These are phyloP conservation scores for Taphrina pruni DNA, from an alignment of 1,139 yeast species.

Conservation along the genomic window DNA sequence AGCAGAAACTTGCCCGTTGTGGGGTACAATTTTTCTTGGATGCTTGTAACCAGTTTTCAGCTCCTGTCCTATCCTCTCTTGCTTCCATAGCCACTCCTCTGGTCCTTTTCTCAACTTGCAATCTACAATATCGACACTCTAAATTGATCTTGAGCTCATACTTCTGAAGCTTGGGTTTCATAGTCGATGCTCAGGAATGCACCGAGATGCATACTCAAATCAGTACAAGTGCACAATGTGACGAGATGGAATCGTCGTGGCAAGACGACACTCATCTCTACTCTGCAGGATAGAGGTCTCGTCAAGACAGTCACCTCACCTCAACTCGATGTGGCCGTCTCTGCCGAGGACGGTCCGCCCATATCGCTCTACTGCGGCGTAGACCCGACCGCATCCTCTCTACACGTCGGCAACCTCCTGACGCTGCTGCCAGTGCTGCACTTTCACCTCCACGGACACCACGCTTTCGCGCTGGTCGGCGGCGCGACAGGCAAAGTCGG, in stretches of 20 bases:
- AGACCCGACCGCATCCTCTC: constrained; percentile 89
- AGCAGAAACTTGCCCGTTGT: not conserved
- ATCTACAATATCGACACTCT: not conserved
- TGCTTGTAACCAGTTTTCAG: too few species aligned
- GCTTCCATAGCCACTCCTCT: too few species aligned
- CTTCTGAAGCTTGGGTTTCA: not conserved
- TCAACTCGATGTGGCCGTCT: not conserved
- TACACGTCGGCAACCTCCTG: constrained; percentile 87
- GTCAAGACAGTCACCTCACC: constrained; percentile 32
- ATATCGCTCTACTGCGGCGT: constrained; percentile 88
- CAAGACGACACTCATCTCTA: constrained; percentile 8
- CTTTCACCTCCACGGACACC: constrained; percentile 82
- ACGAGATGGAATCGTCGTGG: too few species aligned
- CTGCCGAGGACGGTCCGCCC: not conserved
- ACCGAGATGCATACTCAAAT: not conserved
- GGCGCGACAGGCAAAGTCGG: constrained; percentile 99
- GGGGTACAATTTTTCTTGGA: not conserved
- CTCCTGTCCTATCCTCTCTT: too few species aligned
- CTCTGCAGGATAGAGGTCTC: constrained; percentile 25
- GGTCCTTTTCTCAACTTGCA: too few species aligned
- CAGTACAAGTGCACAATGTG: not conserved
- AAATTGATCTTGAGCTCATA: not conserved
- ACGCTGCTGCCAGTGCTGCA: constrained; percentile 87
- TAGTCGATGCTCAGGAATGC: constrained; percentile 12
- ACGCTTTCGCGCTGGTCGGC: constrained; percentile 78